Evolutionary conservation across 305 asterid species (phyloP).

Genomic region (Solanum hybrid): DNA sequence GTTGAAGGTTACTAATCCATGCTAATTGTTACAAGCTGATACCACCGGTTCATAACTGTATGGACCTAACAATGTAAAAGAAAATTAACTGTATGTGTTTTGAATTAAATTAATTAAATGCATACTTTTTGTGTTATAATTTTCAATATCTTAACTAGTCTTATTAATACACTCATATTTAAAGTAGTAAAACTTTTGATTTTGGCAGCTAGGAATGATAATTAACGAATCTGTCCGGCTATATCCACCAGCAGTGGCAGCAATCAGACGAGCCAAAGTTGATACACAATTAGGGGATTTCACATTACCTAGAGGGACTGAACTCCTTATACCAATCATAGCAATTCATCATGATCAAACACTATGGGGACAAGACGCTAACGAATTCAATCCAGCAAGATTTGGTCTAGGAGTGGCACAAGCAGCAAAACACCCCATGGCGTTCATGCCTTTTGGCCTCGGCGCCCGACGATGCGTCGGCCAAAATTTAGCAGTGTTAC

Average conservation of each 20-base stretch:
- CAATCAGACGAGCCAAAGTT: constrained; percentile 60
- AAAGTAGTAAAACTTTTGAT: not conserved
- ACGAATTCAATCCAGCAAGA: constrained; percentile 75
- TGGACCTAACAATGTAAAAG: not conserved
- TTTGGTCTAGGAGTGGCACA: constrained; percentile 65
- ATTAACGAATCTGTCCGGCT: constrained; percentile 65
- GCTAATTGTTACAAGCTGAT: not conserved
- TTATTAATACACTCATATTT: too few relatives aligned
- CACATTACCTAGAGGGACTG: constrained; percentile 47
- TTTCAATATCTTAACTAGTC: too few relatives aligned
- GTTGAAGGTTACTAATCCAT: not conserved
- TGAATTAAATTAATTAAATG: not conserved
- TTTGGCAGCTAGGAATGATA: constrained; percentile 56
- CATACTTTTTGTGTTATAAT: not conserved
- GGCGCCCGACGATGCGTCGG: constrained; percentile 86
- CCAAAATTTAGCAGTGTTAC: constrained; percentile 69
- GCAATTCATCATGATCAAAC: constrained; percentile 80
- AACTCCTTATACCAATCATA: constrained; percentile 74
- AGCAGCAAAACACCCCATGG: constrained; percentile 74
- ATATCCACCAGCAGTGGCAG: constrained; percentile 89
- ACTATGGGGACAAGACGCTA: constrained; percentile 75
- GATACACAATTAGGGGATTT: constrained; percentile 52
- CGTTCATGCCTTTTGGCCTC: constrained; percentile 77
- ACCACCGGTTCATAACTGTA: not conserved
- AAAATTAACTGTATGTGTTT: not conserved